Percentiles rank a stretch among this genome's conserved stretches.
Conservation (phyloP, 2,329 filamentous ascomycete species). For the Arthrobotrys sphaeroides region DNA sequence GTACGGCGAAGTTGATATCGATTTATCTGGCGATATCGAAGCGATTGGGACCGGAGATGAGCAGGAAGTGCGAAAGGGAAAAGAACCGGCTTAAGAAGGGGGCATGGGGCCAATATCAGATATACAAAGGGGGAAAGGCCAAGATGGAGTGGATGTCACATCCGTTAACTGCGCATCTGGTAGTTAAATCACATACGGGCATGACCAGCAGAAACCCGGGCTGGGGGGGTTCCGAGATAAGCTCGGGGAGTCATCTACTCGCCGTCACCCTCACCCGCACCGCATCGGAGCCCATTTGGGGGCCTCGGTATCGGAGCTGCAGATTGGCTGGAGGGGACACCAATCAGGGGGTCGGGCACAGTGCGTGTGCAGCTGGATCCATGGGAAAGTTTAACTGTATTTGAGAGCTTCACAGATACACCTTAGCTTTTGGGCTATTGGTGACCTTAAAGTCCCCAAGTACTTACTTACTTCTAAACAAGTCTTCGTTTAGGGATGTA, state of each 20-base stretch:
- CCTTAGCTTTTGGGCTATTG: too few species aligned
- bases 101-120: neutral
- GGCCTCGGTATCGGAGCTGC: neutral
- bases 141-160: neutral
- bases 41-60: neutral
- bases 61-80: neutral
- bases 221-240: conserved; percentile 27
- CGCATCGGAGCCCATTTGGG: neutral
- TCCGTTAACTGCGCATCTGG: neutral
- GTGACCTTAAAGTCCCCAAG: too few species aligned
- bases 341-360: conserved; percentile 11
- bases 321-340: conserved; percentile 9
- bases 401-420: neutral
- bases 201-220: too few species aligned
- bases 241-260: conserved; percentile 25
- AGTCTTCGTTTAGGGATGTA: too few species aligned
- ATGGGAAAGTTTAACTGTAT: neutral
- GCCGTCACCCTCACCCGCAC: neutral
- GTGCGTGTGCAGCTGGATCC: conserved; percentile 23
- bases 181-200: too few species aligned
- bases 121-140: neutral
- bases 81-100: neutral
- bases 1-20: neutral
- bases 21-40: neutral
- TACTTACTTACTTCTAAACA: too few species aligned